Conservation (phyloP, 2,329 filamentous ascomycete species). For the Penicillium decumbens region DNA sequence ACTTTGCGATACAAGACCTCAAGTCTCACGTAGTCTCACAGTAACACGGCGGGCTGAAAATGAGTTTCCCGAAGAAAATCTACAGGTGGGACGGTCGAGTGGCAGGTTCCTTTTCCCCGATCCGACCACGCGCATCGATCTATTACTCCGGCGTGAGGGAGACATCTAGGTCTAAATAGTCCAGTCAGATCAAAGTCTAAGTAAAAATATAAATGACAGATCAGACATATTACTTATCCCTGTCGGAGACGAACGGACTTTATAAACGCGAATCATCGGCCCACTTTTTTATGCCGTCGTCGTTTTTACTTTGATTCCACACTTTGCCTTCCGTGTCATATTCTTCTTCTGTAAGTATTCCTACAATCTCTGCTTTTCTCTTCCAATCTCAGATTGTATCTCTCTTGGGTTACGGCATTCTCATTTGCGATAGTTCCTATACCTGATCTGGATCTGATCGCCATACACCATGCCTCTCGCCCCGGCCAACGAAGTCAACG, state of each 20-base stretch:
- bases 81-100: not conserved
- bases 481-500: constrained; percentile 39
- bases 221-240: not conserved
- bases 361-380: not conserved
- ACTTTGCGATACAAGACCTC: not conserved
- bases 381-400: not conserved
- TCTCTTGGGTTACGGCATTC: not conserved
- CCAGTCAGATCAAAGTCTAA: not conserved
- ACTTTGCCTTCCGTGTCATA: not conserved
- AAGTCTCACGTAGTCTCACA: not conserved
- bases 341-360: not conserved
- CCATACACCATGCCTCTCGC: constrained; percentile 39
- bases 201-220: not conserved
- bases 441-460: not conserved
- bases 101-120: not conserved
- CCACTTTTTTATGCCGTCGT: constrained; percentile 5
- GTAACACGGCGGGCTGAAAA: not conserved
- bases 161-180: not conserved
- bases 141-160: not conserved
- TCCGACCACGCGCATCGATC: not conserved
- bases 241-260: not conserved
- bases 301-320: constrained; percentile 1
- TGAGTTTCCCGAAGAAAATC: not conserved
- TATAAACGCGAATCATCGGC: constrained; percentile 4
- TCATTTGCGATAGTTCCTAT: not conserved